These are phyloP conservation scores for Triticum aestivum DNA, from an alignment of 176 grass and related monocot genomes.

Conservation along the genomic window IWGSC_CS_RefSeq_v2.1 NC_057811.1:69841871-69842370, in stretches of 20 bases:
- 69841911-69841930: conserved; percentile 25
- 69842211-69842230: no score
- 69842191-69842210: background rate
- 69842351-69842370: background rate
- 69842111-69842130: background rate
- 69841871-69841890: conserved; percentile 12
- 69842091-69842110: background rate
- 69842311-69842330: background rate
- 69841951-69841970: background rate
- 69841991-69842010: conserved; percentile 40
- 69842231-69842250: background rate
- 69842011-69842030: background rate
- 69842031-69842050: background rate
- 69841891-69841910: conserved; percentile 36
- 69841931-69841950: conserved; percentile 41
- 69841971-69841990: conserved; percentile 10
- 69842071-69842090: conserved; percentile 21
- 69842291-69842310: background rate
- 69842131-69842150: conserved; percentile 11
- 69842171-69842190: conserved; percentile 57
- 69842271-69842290: background rate
- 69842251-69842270: background rate
- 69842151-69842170: conserved; percentile 51
- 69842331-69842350: background rate
- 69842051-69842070: background rate